These are phyloP conservation scores for Myxozyma vanderwaltii DNA, from an alignment of 805 yeast species.

Conservation along the genomic window DNA sequence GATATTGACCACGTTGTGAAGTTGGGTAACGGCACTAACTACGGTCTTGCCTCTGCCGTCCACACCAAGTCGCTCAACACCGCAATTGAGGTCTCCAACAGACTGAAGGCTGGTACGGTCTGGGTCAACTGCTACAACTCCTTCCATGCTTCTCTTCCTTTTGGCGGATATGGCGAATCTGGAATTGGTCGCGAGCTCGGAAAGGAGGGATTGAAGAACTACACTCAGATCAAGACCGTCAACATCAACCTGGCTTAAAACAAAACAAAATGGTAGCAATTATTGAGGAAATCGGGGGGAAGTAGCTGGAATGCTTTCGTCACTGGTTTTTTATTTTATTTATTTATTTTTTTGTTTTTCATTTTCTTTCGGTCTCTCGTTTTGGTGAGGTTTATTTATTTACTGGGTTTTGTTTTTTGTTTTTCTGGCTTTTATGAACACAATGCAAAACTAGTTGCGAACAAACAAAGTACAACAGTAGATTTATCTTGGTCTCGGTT, in stretches of 20 bases:
- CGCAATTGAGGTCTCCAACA: slow-evolving; percentile 72
- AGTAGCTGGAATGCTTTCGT: slow-evolving; percentile 1
- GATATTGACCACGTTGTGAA: slow-evolving; percentile 78
- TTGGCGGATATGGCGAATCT: slow-evolving; percentile 78
- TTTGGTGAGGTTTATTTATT: no score
- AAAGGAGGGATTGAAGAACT: slow-evolving; percentile 66
- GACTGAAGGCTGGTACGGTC: slow-evolving; percentile 82
- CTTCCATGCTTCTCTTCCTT: slow-evolving; percentile 66
- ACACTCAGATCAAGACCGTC: slow-evolving; percentile 75
- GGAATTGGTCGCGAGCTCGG: slow-evolving; percentile 85
- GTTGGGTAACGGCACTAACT: slow-evolving; percentile 76
- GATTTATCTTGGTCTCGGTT: no score
- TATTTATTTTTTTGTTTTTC: no score
- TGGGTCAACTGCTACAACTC: slow-evolving; percentile 91
- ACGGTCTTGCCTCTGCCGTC: slow-evolving; percentile 90
- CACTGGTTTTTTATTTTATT: no score
- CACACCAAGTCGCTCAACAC: slow-evolving; percentile 76
- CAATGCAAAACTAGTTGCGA: no score
- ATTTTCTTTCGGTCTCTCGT: no score
- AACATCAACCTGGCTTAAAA: slow-evolving; percentile 59
- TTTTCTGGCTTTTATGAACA: no score
- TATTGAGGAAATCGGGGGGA: no score
- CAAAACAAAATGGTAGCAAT: neutral
- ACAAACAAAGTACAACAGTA: no score
- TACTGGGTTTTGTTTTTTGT: no score